Conservation (phyloP, 257 asterid genomes). For the Gardenia jasminoides region DNA sequence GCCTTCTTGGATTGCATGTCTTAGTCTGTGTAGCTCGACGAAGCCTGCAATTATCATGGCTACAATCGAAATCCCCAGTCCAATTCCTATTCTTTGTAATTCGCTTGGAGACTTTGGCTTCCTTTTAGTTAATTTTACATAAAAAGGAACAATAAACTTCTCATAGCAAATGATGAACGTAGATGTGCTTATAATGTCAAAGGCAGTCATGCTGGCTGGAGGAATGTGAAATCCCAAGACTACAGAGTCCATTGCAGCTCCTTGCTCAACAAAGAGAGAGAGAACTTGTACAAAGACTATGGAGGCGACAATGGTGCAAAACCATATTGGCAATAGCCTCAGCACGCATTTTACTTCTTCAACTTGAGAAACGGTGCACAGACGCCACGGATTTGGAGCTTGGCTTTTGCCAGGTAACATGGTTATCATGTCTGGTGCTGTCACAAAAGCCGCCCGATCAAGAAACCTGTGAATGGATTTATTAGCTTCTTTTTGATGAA, state of each 20-base stretch:
- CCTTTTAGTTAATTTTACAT: conserved; percentile 48
- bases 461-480: conserved; percentile 49
- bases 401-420: conserved; percentile 38
- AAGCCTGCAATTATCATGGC: conserved; percentile 68
- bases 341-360: conserved; percentile 81
- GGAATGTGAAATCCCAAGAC: conserved; percentile 51
- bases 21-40: conserved; percentile 60
- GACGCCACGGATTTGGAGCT: conserved; percentile 63
- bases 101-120: conserved; percentile 54
- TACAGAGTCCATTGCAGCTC: conserved; percentile 68
- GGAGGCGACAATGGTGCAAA: conserved; percentile 71
- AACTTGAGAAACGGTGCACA: conserved; percentile 75
- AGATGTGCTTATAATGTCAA: conserved; percentile 74
- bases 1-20: conserved; percentile 30
- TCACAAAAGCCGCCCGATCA: conserved; percentile 64
- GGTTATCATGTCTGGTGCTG: conserved; percentile 44
- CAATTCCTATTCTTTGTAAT: conserved; percentile 73
- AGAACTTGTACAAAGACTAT: conserved; percentile 70
- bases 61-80: conserved; percentile 56
- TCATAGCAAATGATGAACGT: conserved; percentile 79
- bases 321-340: conserved; percentile 79
- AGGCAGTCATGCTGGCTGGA: conserved; percentile 83
- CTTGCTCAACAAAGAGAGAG: conserved; percentile 84
- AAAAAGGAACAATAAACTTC: conserved; percentile 55
- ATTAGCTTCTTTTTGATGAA: background rate